Conservation (phyloP, 1,284 basidiomycete genomes). For the Irpex sp. region DNA sequence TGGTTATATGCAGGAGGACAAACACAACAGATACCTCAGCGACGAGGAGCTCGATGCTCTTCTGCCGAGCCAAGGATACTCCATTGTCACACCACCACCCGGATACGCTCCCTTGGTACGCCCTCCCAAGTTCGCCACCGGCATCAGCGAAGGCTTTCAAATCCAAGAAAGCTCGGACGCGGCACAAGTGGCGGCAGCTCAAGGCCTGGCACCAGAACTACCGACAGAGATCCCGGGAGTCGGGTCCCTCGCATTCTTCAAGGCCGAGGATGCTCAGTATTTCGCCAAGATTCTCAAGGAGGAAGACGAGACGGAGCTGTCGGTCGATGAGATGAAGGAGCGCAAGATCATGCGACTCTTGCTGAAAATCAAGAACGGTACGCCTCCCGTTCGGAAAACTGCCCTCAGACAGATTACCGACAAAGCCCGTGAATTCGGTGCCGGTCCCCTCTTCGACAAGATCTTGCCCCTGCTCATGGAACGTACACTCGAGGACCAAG, state of each 20-base stretch:
- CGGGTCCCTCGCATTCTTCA: slow-evolving; percentile 97
- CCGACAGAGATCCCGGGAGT: slow-evolving; percentile 99
- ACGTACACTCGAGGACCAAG: slow-evolving; percentile 97
- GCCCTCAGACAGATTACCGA: slow-evolving; percentile 99
- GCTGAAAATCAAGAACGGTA: slow-evolving; percentile 99
- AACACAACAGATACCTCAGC: slow-evolving; percentile 90
- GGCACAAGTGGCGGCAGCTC: slow-evolving; percentile 80
- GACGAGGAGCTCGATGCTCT: slow-evolving; percentile 95
- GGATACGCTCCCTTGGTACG: slow-evolving; percentile 87
- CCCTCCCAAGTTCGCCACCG: slow-evolving; percentile 76
- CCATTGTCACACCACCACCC: slow-evolving; percentile 89
- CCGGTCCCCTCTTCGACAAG: slow-evolving; percentile 99
- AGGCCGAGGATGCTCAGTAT: slow-evolving; percentile 96
- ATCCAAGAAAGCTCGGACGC: slow-evolving; percentile 94
- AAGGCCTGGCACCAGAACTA: slow-evolving; percentile 89
- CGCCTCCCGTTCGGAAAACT: slow-evolving; percentile 96
- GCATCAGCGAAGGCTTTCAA: slow-evolving; percentile 86
- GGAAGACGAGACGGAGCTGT: slow-evolving; percentile 92
- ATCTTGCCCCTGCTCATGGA: slow-evolving; percentile 99
- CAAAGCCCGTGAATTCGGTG: slow-evolving; percentile 97
- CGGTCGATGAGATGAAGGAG: slow-evolving; percentile 99
- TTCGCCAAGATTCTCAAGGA: slow-evolving; percentile 96
- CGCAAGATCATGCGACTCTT: slow-evolving; percentile 99
- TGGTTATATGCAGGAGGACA: slow-evolving; percentile 83
- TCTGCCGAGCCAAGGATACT: slow-evolving; percentile 86